phyloP scores from a whole-genome alignment of 2,329 filamentous ascomycete genomes.

The Phialophora expanda region DNA sequence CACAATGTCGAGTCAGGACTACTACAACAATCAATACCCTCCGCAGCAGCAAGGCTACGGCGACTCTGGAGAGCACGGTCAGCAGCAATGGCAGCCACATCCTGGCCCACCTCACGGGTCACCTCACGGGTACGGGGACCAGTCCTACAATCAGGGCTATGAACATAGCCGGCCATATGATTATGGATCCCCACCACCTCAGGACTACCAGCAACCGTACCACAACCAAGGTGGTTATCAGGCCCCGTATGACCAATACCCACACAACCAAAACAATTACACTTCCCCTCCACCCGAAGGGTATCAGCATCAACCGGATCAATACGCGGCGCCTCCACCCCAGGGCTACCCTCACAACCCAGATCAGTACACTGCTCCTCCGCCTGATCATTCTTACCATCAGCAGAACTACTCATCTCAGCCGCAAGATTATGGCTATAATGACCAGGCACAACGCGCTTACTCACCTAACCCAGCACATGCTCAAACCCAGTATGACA shows the following conservation, averaged over 20 bases:
- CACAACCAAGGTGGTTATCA: constrained; percentile 26
- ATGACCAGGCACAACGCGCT: constrained; percentile 20
- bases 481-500: constrained; percentile 21
- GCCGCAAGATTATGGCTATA: constrained; percentile 24
- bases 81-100: constrained; percentile 30
- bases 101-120: constrained; percentile 21
- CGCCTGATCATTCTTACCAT: constrained; percentile 22
- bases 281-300: background rate
- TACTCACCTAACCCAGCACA: constrained; percentile 21
- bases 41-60: constrained; percentile 29
- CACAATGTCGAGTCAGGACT: constrained; percentile 27
- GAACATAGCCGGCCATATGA: constrained; percentile 24
- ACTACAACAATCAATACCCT: constrained; percentile 26
- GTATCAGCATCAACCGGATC: constrained; percentile 4
- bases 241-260: constrained; percentile 23
- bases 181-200: constrained; percentile 16
- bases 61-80: constrained; percentile 14
- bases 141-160: constrained; percentile 28
- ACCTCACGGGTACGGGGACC: constrained; percentile 19
- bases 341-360: constrained; percentile 11
- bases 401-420: constrained; percentile 22
- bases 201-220: constrained; percentile 25
- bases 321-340: constrained; percentile 16
- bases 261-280: constrained; percentile 11
- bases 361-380: constrained; percentile 17